Evolutionary conservation across 1,139 yeast genomes (phyloP), one percentile per base, ranked within the genome.

Genomic region (Candida dubliniensis): DNA sequence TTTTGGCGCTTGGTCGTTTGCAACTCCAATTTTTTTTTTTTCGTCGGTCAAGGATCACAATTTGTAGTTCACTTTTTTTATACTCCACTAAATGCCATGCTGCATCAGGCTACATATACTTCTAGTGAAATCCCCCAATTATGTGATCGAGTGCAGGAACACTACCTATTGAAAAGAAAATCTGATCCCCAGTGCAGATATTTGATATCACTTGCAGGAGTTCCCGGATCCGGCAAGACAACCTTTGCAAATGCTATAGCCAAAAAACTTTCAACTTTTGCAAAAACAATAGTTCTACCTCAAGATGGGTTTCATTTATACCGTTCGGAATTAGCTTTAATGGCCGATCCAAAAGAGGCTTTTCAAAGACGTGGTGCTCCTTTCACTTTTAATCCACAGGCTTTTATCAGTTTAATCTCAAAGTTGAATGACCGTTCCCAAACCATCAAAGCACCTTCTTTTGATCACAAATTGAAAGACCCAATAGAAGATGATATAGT

Each of bases 221-320:
- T 82, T 0, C 96, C 96, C 1, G 96, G 96, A 2, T 81, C 91
- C 1, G 96, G 96, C 0, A 88, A 88, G 58, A 77, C 90, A 2
- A 86, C 95, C 0, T 60, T 83, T 36, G 82, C 90, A 0, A 58
- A 61, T 34, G 50, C 58, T 10, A 41, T 60, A 14, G 59, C 58
- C 3, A 32, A 43, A 10, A 40, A 45, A 27, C 52, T 68, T 11
- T 56, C 56, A 33, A 45, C 48, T 31, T 13, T 48, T 7, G 49
- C 59, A 18, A 47, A 51, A 26, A 49, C 68, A n/a, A 50, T 47
- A 13, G 60, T 63, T 8, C 80, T 73, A 29, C 70, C 77, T 10
- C 77, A 71, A 84, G 97, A 91, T 64, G 98, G 98, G 9, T 91
- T 77, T 59, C 98, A 91, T 60, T 69, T 81, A 29, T 81, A 89